Conservation (phyloP, 1,284 basidiomycete species). For the Cystobasidium sp. region DNA sequence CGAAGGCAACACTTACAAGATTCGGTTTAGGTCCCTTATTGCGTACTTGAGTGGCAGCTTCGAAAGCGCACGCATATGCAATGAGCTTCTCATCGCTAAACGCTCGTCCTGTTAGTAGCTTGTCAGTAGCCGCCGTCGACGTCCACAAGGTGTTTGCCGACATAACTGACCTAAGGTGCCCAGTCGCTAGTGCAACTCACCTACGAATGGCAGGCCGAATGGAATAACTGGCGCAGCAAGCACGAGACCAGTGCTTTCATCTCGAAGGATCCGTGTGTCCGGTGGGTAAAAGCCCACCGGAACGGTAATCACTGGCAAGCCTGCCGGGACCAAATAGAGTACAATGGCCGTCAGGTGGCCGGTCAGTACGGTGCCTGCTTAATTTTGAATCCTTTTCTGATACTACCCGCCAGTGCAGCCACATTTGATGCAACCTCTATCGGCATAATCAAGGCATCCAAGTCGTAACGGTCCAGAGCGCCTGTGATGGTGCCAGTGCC, state of each 20-base stretch:
- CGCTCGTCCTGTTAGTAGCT: conserved; percentile 3
- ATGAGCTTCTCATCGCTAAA: conserved; percentile 38
- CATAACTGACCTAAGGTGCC: neutral
- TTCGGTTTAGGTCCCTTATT: neutral
- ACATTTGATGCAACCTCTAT: neutral
- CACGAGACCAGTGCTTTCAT: neutral
- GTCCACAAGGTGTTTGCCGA: too few relatives aligned
- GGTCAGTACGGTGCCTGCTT: neutral
- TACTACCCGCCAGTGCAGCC: neutral
- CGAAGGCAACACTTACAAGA: neutral
- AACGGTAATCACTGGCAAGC: conserved; percentile 23
- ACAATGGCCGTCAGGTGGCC: too few relatives aligned
- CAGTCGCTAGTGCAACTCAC: neutral
- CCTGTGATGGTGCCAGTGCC: too few relatives aligned
- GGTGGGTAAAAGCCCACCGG: conserved; percentile 24
- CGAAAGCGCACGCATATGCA: conserved; percentile 39
- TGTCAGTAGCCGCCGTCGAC: too few relatives aligned
- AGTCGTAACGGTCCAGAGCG: too few relatives aligned
- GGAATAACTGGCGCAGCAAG: neutral
- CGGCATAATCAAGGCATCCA: neutral
- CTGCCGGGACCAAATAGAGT: too few relatives aligned
- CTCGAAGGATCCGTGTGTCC: neutral
- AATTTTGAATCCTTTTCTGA: too few relatives aligned
- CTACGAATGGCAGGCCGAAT: neutral
- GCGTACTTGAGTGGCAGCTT: conserved; percentile 38